These are phyloP conservation scores for Solanum chacoense DNA, from an alignment of 305 asterid genomes.

Conservation along the genomic window DNA sequence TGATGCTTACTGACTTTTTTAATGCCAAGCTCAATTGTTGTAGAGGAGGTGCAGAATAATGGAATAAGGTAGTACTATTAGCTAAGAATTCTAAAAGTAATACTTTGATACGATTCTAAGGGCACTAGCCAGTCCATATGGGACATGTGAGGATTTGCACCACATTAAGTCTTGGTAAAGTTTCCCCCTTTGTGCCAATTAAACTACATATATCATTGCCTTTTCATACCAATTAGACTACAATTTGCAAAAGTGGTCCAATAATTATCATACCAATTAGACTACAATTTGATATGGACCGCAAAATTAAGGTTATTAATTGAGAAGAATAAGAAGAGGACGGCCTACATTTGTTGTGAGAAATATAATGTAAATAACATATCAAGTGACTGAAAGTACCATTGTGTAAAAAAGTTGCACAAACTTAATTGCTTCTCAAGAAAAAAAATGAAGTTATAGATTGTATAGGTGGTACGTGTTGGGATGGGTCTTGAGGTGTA, in stretches of 20 bases:
- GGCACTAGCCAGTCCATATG: background rate
- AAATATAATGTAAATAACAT: background rate
- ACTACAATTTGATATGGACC: background rate
- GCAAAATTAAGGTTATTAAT: background rate
- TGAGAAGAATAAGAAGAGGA: background rate
- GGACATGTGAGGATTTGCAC: background rate
- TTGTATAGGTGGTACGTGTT: background rate
- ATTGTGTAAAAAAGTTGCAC: background rate
- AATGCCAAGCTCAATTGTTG: background rate
- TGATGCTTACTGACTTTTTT: background rate
- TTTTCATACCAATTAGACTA: background rate
- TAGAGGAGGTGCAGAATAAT: background rate
- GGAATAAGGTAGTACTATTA: background rate
- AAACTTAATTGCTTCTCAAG: background rate
- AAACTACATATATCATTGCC: background rate
- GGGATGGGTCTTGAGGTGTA: background rate
- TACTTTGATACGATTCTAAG: background rate
- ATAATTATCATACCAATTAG: background rate
- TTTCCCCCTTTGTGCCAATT: background rate
- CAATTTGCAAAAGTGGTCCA: background rate
- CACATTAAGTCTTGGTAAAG: background rate
- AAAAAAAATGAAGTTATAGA: background rate
- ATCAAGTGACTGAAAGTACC: background rate
- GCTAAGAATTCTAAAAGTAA: background rate
- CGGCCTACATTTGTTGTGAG: background rate